phyloP scores from a whole-genome alignment of 1,139 yeast genomes.

The Kodamaea fungicola region DNA sequence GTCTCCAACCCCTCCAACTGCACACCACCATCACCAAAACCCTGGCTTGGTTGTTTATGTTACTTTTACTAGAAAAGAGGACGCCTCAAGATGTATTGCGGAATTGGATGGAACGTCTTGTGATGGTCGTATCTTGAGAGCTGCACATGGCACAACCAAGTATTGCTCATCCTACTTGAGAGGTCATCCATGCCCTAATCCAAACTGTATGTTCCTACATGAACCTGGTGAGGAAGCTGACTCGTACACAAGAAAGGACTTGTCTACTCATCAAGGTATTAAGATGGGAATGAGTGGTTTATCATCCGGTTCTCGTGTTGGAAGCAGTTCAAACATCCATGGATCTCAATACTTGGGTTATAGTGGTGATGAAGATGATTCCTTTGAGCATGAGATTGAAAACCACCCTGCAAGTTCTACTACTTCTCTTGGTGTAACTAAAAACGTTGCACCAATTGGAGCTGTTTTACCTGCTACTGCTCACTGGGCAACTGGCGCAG shows the following conservation, averaged over 20 bases:
- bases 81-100: conserved; percentile 87
- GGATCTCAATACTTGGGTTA: conserved; percentile 11
- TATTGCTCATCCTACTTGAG: conserved; percentile 93
- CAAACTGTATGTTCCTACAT: conserved; percentile 97
- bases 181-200: conserved; percentile 96
- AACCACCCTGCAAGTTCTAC: conserved; percentile 9
- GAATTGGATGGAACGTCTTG: conserved; percentile 93
- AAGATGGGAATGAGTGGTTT: conserved; percentile 52
- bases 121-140: conserved; percentile 83
- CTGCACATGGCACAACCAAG: conserved; percentile 98
- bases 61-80: conserved; percentile 89
- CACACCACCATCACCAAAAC: conserved; percentile 42
- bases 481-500: conserved; percentile 48
- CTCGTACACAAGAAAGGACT: conserved; percentile 88
- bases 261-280: conserved; percentile 75
- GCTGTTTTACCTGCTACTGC: conserved; percentile 55
- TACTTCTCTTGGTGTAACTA: conserved; percentile 3
- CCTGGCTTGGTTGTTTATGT: conserved; percentile 95
- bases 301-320: conserved; percentile 14
- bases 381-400: conserved; percentile 12
- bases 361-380: conserved; percentile 21
- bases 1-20: conserved; percentile 42
- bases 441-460: conserved; percentile 15
- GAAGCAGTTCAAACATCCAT: conserved; percentile 12
- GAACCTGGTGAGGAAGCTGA: conserved; percentile 99